phyloP scores from a whole-genome alignment of 495 filamentous ascomycete genomes.

The Penicillium crystallinum region DNA sequence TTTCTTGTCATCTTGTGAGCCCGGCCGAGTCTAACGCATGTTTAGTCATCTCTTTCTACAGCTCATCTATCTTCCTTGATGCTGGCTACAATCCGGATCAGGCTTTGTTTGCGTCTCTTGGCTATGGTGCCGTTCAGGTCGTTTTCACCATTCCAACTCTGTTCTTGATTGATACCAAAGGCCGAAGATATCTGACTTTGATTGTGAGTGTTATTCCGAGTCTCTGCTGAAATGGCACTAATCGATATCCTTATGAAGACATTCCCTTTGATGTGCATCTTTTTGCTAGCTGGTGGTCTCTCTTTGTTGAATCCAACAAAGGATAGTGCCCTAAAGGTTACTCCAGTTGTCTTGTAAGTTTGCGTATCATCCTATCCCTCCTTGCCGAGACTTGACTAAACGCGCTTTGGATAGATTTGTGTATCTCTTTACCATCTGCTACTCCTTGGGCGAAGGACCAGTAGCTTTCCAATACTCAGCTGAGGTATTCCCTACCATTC shows the following conservation, averaged over 20 bases:
- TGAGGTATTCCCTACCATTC: constrained; percentile 46
- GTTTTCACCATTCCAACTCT: constrained; percentile 65
- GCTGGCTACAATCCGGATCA: constrained; percentile 49
- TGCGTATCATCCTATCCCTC: not conserved
- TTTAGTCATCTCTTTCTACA: constrained; percentile 76
- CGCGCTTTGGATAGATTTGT: constrained; percentile 25
- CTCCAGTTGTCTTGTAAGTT: constrained; percentile 29
- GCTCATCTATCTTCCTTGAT: constrained; percentile 61
- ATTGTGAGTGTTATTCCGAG: constrained; percentile 23
- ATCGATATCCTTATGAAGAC: constrained; percentile 57
- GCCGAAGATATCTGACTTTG: constrained; percentile 56
- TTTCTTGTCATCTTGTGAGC: constrained; percentile 7
- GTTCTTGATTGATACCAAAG: constrained; percentile 72
- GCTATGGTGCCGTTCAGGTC: constrained; percentile 60
- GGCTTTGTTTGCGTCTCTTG: constrained; percentile 64
- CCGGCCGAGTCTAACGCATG: constrained; percentile 7
- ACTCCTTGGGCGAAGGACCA: constrained; percentile 46
- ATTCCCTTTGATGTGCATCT: constrained; percentile 72
- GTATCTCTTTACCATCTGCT: constrained; percentile 40
- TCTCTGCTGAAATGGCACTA: not conserved
- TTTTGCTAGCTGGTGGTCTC: constrained; percentile 64
- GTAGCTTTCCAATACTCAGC: constrained; percentile 50
- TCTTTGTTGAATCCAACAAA: constrained; percentile 38
- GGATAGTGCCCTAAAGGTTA: constrained; percentile 14
- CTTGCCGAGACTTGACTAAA: not conserved